Evolutionary conservation across 2,329 filamentous ascomycete species (phyloP).

Genomic region (Aspergillus sp.): DNA sequence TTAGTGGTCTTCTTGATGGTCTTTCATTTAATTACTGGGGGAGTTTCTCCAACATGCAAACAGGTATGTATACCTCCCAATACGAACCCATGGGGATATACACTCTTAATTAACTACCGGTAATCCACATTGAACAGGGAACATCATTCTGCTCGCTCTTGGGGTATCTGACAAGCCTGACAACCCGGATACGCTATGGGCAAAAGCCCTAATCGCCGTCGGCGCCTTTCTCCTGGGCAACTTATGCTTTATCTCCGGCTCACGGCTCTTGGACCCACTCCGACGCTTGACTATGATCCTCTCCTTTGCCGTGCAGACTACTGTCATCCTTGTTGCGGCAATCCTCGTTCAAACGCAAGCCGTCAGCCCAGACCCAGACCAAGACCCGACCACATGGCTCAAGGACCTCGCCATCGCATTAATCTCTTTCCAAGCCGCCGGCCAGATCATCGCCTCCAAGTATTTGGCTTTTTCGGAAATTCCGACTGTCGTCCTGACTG

Average conservation of each 20-base stretch:
- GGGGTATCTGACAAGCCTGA: constrained; percentile 16
- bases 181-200: constrained; percentile 20
- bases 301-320: constrained; percentile 26
- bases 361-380: background rate
- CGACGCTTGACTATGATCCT: constrained; percentile 22
- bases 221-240: constrained; percentile 22
- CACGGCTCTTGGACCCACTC: constrained; percentile 15
- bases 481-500: constrained; percentile 28
- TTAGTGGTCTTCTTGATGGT: constrained; percentile 21
- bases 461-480: constrained; percentile 25
- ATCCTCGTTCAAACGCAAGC: constrained; percentile 16
- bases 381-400: constrained; percentile 6
- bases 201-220: constrained; percentile 26
- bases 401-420: constrained; percentile 22
- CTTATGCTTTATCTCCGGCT: constrained; percentile 22
- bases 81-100: background rate
- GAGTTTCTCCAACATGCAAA: constrained; percentile 25
- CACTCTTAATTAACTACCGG: background rate
- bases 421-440: constrained; percentile 26
- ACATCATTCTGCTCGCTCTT: constrained; percentile 29
- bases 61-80: constrained; percentile 12
- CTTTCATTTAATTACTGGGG: constrained; percentile 23
- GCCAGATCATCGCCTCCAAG: constrained; percentile 26
- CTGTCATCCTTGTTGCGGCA: constrained; percentile 18
- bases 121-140: constrained; percentile 15